Evolutionary conservation across 1,284 basidiomycete genomes (phyloP).

Genomic region (Papiliotrema nemorosa): DNA sequence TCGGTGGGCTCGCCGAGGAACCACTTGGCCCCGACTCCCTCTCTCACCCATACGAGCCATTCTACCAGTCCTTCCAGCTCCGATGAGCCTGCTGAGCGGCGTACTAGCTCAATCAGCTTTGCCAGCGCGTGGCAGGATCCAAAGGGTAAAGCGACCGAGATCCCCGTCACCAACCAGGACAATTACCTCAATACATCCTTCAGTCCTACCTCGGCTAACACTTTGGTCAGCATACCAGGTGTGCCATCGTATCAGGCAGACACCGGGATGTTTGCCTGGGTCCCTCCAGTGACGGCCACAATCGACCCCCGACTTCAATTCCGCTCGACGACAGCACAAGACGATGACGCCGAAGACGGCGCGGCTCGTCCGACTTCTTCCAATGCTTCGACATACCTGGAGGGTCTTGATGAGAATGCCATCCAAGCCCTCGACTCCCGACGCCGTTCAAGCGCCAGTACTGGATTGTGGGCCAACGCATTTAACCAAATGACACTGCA

Average conservation of each 20-base stretch:
- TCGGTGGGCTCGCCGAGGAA: slow-evolving; percentile 6
- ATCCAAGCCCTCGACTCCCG: slow-evolving; percentile 10
- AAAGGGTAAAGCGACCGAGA: too few species aligned
- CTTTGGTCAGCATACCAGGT: neutral
- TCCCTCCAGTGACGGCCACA: slow-evolving; percentile 1
- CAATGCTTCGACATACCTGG: slow-evolving; percentile 13
- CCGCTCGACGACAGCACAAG: neutral
- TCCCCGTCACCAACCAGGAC: neutral
- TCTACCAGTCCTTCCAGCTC: slow-evolving; percentile 32
- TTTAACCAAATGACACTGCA: slow-evolving; percentile 41
- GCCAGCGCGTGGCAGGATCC: neutral
- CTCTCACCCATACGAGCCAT: slow-evolving; percentile 29
- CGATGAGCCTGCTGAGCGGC: slow-evolving; percentile 24
- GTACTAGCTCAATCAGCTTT: slow-evolving; percentile 5
- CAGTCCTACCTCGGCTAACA: neutral
- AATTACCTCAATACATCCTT: neutral
- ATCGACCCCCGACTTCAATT: slow-evolving; percentile 12
- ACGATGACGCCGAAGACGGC: slow-evolving; percentile 6
- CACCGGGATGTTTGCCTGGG: neutral
- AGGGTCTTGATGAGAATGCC: slow-evolving; percentile 7
- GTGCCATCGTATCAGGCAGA: neutral
- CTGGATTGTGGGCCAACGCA: slow-evolving; percentile 37
- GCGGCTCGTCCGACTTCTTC: slow-evolving; percentile 11
- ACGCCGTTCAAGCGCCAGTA: slow-evolving; percentile 26
- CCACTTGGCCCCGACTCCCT: slow-evolving; percentile 27